These are phyloP conservation scores for Eimeria brunetti DNA, from an alignment of 169 alveolate genomes.

Conservation along the genomic window DNA sequence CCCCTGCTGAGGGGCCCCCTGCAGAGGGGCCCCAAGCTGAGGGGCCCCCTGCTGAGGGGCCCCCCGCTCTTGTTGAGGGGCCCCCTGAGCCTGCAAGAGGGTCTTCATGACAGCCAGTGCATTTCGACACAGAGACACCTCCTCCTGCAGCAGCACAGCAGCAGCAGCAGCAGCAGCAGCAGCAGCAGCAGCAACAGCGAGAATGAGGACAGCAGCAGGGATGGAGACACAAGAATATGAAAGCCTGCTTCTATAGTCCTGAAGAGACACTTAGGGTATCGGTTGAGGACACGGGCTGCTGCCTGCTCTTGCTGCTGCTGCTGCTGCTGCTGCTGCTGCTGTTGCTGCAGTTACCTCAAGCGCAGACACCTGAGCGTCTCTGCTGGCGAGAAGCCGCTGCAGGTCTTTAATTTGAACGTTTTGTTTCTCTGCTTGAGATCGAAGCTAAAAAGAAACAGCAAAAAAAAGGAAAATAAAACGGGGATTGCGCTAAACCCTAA, in stretches of 20 bases:
- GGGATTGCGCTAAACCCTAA: too few relatives aligned
- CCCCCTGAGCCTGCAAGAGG: background rate
- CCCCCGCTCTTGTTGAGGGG: background rate
- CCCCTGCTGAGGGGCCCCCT: slow-evolving; percentile 11
- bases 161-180: slow-evolving; percentile 39
- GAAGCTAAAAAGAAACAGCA: background rate
- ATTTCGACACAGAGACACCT: slow-evolving; percentile 2
- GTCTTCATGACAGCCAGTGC: background rate
- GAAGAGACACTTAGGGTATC: background rate
- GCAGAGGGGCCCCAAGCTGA: background rate
- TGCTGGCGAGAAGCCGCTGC: slow-evolving; percentile 15
- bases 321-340: background rate
- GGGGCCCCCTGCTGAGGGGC: background rate
- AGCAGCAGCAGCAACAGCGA: background rate
- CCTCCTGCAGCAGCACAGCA: slow-evolving; percentile 26
- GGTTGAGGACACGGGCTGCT: background rate
- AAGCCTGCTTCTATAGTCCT: background rate
- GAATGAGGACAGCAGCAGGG: slow-evolving; percentile 1
- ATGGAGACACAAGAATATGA: background rate
- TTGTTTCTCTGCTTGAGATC: slow-evolving; percentile 32
- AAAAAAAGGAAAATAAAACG: background rate
- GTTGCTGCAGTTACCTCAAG: background rate
- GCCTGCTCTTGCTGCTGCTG: background rate
- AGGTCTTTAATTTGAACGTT: background rate
- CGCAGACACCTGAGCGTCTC: slow-evolving; percentile 6